Percentiles rank a stretch among this genome's conserved stretches.
Evolutionary conservation across 169 alveolate genomes (phyloP).

Genomic region (Babesia gibsoni): DNA sequence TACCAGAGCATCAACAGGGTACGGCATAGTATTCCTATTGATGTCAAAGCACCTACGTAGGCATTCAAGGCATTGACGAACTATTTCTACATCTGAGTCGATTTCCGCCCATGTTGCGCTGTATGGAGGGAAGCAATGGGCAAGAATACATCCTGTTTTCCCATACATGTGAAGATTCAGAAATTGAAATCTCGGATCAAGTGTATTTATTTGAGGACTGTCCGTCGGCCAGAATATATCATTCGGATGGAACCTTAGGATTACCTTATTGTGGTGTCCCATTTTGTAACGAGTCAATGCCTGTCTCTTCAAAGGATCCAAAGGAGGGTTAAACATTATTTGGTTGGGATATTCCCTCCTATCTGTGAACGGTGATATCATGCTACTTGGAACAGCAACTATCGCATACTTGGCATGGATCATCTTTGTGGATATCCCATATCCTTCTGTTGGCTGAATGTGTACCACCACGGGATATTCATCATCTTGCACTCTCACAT

Average conservation of each 20-base stretch:
- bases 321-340: slow-evolving; percentile 61
- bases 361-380: slow-evolving; percentile 26
- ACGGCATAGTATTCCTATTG: slow-evolving; percentile 49
- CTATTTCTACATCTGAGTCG: slow-evolving; percentile 54
- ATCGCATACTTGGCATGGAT: slow-evolving; percentile 25
- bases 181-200: slow-evolving; percentile 73
- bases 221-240: slow-evolving; percentile 70
- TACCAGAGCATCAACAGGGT: slow-evolving; percentile 67
- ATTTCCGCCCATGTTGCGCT: slow-evolving; percentile 56
- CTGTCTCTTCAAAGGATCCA: slow-evolving; percentile 59
- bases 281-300: slow-evolving; percentile 66
- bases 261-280: slow-evolving; percentile 77
- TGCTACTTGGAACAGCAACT: slow-evolving; percentile 29
- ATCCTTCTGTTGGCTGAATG: neutral
- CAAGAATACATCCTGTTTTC: slow-evolving; percentile 69
- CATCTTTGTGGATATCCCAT: neutral
- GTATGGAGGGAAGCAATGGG: slow-evolving; percentile 78
- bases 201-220: slow-evolving; percentile 67
- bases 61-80: slow-evolving; percentile 66
- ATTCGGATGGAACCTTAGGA: slow-evolving; percentile 64
- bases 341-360: slow-evolving; percentile 49
- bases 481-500: slow-evolving; percentile 1
- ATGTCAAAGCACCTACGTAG: slow-evolving; percentile 61
- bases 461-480: slow-evolving; percentile 15
- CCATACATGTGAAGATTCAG: slow-evolving; percentile 73